Evolutionary conservation across 2,329 filamentous ascomycete genomes (phyloP), one percentile per base, ranked within the genome.

Genomic region (Xylariaceae sp.): DNA sequence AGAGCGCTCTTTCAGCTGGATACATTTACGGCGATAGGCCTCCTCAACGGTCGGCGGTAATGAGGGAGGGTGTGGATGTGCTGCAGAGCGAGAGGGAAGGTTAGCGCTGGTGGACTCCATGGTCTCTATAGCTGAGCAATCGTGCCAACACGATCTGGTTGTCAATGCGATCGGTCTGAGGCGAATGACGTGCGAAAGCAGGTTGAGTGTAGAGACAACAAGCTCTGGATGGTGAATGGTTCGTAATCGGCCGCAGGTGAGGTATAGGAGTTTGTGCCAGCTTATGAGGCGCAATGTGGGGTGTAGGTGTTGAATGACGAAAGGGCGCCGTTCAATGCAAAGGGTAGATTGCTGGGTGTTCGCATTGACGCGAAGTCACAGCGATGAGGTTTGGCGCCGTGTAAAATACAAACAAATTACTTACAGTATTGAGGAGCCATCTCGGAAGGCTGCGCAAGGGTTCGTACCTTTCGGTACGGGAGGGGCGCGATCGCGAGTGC

Each of bases 21-120:
- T 90, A 71, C 93, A 97, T 83, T 99, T 97, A 59, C 90, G 84
- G 65, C 94, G 91, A 73, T 97, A 99, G 46, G 93, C 92, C 69
- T 93, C 88, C 73, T 99, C 93, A 57, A 97, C 91, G 14, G 91
- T 96, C 14, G 94, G 93, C 17, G 93, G 90, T 4, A 88, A 77
- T 39, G 82, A 73, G 14, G 83, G 82, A 31, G 34, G 34, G 22
- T 28, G 22, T 7, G 82, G 82, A 49, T 82, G 75, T 55, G 75
- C 73, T 68, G 65, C 34, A 43, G 42, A 61, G 59, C 41, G 19
- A 12, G 31, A 49, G 41, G 63, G 60, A 56, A 67, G 71, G 61
- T 76, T 71, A 62, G 22, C 22, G 22, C 22, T 28, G 22, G 4
- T 7, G 22, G 22, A 28, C 22, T 28, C 22, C 22, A 28, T 28